Evolutionary conservation across 2,329 filamentous ascomycete genomes (phyloP), one percentile per base, ranked within the genome.

Genomic region (Metarhizium brunneum): DNA sequence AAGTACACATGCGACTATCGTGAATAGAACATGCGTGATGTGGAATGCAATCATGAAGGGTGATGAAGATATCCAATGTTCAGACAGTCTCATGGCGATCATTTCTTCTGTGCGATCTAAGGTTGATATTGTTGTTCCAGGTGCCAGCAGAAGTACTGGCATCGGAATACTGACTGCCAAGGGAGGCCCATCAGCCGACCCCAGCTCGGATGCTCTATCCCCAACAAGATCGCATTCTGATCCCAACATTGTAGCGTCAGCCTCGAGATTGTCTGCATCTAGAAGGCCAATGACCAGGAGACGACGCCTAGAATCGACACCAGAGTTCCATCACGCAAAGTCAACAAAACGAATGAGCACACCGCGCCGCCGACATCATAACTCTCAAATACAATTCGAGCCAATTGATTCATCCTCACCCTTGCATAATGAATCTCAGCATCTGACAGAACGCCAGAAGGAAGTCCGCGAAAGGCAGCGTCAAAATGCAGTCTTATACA

Each of bases 311-410:
- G 65, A 70, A 50, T 54, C 58, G 16, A 66, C 66, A 16, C 61
- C 67, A 2, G 66, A 66, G 25, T 47, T 60, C 2, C 55, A 55
- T 25, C 62, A 57, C n/a, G 50, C 56, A 18, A 68, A 63, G 50
- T 50, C 63, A 32, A 53, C 58, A 10, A 69, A 68, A 52, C 61
- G 62, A 29, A 65, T 59, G 3, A 65, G 57, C 29, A 81, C 78
- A 50, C 75, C 79, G 18, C 81, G 80, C 57, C 74, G 85, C 32
- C 82, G 87, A 38, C 90, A 95, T 62, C 83, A 95, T 59, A 81
- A 95, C 68, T 95, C 90, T 0, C 90, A 95, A 64, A 79, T 95
- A 30, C 79, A 88, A 47, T 94, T 94, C 64, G 82, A 86, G 2
- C 73, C 83, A 0, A 86, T 92, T 50, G 79, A 81, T 35, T 82